A percentile compares a stretch with the other conserved stretches of the same genome.
phyloP scores from a whole-genome alignment of 1,284 basidiomycete genomes.

The Pseudomicrostroma phylloplanum region DNA sequence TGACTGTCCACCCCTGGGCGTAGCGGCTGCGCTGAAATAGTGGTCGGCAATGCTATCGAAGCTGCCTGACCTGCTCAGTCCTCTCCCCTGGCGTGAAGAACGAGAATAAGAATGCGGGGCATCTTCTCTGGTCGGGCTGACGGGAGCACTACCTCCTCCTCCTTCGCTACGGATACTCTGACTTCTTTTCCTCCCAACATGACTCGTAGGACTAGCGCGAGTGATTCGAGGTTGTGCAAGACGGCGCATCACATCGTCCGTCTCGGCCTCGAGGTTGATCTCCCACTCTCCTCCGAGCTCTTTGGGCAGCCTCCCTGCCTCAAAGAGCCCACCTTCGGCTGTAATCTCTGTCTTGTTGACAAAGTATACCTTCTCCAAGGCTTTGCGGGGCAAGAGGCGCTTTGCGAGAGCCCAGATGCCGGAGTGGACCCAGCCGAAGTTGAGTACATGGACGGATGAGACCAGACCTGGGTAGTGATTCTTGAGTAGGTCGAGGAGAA shows the following conservation, averaged over 20 bases:
- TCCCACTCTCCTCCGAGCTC: slow-evolving; percentile 38
- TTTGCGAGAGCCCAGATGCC: slow-evolving; percentile 70
- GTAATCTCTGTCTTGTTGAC: slow-evolving; percentile 60
- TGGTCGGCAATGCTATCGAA: slow-evolving; percentile 46
- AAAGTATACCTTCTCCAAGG: slow-evolving; percentile 69
- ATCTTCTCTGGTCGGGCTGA: slow-evolving; percentile 2
- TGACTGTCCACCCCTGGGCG: slow-evolving; percentile 13
- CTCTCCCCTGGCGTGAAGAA: slow-evolving; percentile 1
- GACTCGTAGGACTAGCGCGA: neutral
- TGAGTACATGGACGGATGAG: slow-evolving; percentile 64
- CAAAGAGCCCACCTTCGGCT: slow-evolving; percentile 55
- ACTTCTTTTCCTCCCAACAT: neutral
- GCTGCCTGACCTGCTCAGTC: slow-evolving; percentile 20
- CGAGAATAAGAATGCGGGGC: neutral
- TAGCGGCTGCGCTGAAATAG: slow-evolving; percentile 30
- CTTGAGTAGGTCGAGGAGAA: slow-evolving; percentile 45
- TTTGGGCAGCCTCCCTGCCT: slow-evolving; percentile 55
- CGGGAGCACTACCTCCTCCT: slow-evolving; percentile 10
- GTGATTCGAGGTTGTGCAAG: slow-evolving; percentile 18
- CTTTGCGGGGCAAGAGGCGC: slow-evolving; percentile 65
- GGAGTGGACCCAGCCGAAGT: slow-evolving; percentile 74
- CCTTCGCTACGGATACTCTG: neutral
- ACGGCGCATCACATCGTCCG: slow-evolving; percentile 40
- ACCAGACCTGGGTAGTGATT: slow-evolving; percentile 47
- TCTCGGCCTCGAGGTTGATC: slow-evolving; percentile 24